Evolutionary conservation across 2,329 filamentous ascomycete genomes (phyloP).

Genomic region (Calonectria pteridis): DNA sequence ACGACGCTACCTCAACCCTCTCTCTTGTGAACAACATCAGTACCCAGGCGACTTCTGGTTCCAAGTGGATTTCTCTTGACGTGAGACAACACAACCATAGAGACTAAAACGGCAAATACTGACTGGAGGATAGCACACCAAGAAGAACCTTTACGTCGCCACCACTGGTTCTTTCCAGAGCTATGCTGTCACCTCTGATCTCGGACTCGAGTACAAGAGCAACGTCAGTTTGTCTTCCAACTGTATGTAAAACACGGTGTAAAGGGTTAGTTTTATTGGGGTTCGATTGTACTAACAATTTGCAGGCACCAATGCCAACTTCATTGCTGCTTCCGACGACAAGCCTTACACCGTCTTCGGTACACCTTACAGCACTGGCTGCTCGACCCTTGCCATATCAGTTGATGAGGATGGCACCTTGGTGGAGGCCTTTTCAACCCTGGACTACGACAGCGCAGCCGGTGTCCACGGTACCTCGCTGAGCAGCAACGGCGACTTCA

Average conservation of each 20-base stretch:
- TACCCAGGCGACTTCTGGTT: not conserved
- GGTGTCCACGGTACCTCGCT: slow-evolving; percentile 25
- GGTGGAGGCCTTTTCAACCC: not conserved
- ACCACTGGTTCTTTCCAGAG: slow-evolving; percentile 21
- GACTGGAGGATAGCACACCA: not conserved
- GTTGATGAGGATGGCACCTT: slow-evolving; percentile 13
- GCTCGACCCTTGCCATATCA: slow-evolving; percentile 23
- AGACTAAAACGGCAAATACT: not conserved
- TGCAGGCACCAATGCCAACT: slow-evolving; percentile 12
- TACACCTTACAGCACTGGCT: slow-evolving; percentile 25
- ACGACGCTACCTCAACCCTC: slow-evolving; percentile 4
- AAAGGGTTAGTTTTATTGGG: not conserved
- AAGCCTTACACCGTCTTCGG: slow-evolving; percentile 27
- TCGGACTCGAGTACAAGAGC: slow-evolving; percentile 11
- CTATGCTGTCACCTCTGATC: slow-evolving; percentile 2
- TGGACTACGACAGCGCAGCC: slow-evolving; percentile 2
- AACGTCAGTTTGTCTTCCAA: slow-evolving; percentile 10
- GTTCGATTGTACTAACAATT: not conserved
- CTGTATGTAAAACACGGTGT: not conserved
- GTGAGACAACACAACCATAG: not conserved
- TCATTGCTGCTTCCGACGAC: not conserved
- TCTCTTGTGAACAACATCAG: slow-evolving; percentile 13
- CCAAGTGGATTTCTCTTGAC: slow-evolving; percentile 18
- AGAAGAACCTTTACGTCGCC: slow-evolving; percentile 15
- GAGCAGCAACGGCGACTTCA: slow-evolving; percentile 20